Conservation (phyloP, 371 early-diverging fungal genomes). For the Rhizopus delemar region DNA sequence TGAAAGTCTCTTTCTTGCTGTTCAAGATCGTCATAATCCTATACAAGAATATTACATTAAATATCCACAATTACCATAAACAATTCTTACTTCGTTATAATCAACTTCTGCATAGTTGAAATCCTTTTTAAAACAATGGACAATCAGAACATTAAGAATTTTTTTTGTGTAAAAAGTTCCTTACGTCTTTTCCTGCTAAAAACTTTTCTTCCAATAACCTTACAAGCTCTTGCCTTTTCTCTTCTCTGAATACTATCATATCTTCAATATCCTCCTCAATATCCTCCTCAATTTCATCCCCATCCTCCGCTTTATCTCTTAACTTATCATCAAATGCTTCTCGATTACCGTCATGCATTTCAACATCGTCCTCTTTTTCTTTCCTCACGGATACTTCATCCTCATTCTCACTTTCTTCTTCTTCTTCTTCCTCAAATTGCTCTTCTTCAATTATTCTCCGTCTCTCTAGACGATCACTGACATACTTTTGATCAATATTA, state of each 20-base stretch:
- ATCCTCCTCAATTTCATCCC: background rate
- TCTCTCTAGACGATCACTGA: constrained; percentile 29
- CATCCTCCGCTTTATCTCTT: constrained; percentile 4
- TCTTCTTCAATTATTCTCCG: constrained; percentile 42
- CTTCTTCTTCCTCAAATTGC: constrained; percentile 55
- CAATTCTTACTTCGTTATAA: constrained; percentile 37
- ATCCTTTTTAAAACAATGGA: constrained; percentile 1
- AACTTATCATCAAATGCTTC: background rate
- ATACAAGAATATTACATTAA: background rate
- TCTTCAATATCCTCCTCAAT: constrained; percentile 8
- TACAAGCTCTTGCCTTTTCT: constrained; percentile 41
- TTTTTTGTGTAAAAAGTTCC: constrained; percentile 1
- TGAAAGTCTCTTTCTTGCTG: constrained; percentile 47
- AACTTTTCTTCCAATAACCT: constrained; percentile 51
- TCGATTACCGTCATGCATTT: constrained; percentile 15
- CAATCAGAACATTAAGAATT: constrained; percentile 22
- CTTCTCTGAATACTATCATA: constrained; percentile 25
- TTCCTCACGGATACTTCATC: constrained; percentile 7
- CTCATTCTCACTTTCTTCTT: constrained; percentile 39
- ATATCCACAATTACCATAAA: background rate
- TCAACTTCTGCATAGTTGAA: constrained; percentile 49
- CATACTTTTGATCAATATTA: constrained; percentile 44
- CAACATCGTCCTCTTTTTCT: constrained; percentile 2
- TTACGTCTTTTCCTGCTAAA: constrained; percentile 52
- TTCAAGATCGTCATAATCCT: constrained; percentile 33